Percentiles rank a stretch among this genome's conserved stretches.
These are phyloP conservation scores for Posidonia australis DNA, from an alignment of 106 monocot species.

Conservation along the genomic window DNA sequence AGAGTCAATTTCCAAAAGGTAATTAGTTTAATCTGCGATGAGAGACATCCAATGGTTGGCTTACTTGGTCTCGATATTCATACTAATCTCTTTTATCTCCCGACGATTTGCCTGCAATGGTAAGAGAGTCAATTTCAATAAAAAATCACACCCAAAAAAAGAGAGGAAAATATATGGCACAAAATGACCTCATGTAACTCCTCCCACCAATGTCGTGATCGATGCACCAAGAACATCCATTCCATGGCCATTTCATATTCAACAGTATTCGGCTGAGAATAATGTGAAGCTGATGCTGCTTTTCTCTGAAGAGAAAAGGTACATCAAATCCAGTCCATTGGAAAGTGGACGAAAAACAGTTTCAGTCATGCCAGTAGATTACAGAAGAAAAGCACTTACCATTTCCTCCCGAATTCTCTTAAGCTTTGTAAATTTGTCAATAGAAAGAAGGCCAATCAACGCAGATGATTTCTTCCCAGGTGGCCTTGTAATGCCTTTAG, in stretches of 20 bases:
- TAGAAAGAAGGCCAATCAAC: constrained; percentile 8
- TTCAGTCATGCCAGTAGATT: background rate
- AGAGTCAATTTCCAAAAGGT: no score
- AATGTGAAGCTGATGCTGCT: constrained; percentile 77
- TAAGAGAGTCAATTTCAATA: no score
- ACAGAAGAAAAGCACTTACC: constrained; percentile 4
- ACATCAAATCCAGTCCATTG: background rate
- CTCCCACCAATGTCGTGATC: constrained; percentile 15
- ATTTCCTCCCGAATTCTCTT: constrained; percentile 1
- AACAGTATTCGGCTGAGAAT: constrained; percentile 85
- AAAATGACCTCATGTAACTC: constrained; percentile 47
- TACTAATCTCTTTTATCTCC: no score
- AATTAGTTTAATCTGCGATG: no score
- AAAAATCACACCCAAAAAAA: no score
- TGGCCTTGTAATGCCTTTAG: background rate
- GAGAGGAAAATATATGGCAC: no score
- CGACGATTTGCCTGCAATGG: no score
- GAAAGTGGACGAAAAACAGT: background rate
- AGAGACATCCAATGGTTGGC: no score
- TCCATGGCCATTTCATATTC: constrained; percentile 87
- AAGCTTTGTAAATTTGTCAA: constrained; percentile 10
- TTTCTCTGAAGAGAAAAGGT: constrained; percentile 34
- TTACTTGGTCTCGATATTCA: no score
- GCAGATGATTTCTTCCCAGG: constrained; percentile 11
- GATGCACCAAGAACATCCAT: constrained; percentile 51